Evolutionary conservation across 2,329 filamentous ascomycete genomes (phyloP), one percentile per base, ranked within the genome.

Genomic region (Alternaria metachromatica): DNA sequence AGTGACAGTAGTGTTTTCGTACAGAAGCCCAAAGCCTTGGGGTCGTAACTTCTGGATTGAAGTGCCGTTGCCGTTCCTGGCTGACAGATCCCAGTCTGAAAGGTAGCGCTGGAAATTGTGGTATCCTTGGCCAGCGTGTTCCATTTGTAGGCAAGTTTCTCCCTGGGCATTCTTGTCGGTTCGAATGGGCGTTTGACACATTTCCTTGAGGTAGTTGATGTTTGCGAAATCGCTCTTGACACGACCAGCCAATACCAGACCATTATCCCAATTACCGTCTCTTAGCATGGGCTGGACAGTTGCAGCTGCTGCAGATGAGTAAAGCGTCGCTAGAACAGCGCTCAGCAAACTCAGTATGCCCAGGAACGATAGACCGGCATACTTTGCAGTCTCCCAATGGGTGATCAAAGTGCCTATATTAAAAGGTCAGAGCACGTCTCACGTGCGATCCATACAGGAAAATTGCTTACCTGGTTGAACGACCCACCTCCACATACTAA

Each of bases 231-330:
- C 85, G 1, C 89, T 80, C 21, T 82, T 81, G 1, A 93, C 88
- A 3, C 84, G 78, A 0, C 89, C 90, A 12, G 81, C 77, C 30
- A 94, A 73, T 0, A 82, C 70, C 58, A 72, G 82, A 1, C 63
- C 63, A 3, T 76, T 62, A 45, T 89, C 78, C 81, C 85, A 86
- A 1, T 1, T 74, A 1, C 88, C 87, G 64, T 86, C 86, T 57
- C 86, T 88, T 7, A 95, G 83, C 71, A 92, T 90, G 0, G 92
- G 92, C 3, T 91, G 86, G 0, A 95, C 90, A 78, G 55, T 25
- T 9, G 91, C 89, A 66, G 93, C 90, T 0, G 90, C 90, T 0
- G 92, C 92, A 3, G 91, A 91, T 0, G 90, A 93, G 74, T 94
- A 96, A 6, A 95, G 84, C 71, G 91, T 88, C 0, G 89, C 87